Percentiles rank a stretch among this genome's conserved stretches.
These are phyloP conservation scores for Cutaneotrichosporon arboriforme DNA, from an alignment of 1,284 basidiomycete species.

Conservation along the genomic window DNA sequence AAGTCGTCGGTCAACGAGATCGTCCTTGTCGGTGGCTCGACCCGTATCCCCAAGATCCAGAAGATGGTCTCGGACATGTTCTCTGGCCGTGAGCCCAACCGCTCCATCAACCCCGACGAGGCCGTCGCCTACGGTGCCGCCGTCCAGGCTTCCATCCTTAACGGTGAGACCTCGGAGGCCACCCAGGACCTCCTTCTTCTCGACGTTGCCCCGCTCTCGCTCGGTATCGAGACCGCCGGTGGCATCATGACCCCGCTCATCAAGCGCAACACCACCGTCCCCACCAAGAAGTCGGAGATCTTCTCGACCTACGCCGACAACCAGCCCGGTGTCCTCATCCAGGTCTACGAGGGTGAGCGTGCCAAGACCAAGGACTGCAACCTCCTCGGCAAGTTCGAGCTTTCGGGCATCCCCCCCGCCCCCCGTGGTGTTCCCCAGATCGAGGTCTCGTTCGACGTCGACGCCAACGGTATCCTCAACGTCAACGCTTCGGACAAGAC, in stretches of 20 bases:
- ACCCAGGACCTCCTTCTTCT: constrained; percentile 79
- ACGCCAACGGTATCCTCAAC: constrained; percentile 96
- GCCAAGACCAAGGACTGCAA: constrained; percentile 99
- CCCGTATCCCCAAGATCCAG: constrained; percentile 97
- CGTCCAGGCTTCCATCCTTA: constrained; percentile 94
- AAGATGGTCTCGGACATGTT: constrained; percentile 97
- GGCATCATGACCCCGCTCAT: constrained; percentile 94
- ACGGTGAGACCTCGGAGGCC: constrained; percentile 61
- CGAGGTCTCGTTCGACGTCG: constrained; percentile 98
- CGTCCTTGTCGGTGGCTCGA: constrained; percentile 89
- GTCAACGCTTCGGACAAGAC: constrained; percentile 91
- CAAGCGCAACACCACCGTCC: constrained; percentile 93
- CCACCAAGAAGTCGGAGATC: constrained; percentile 95
- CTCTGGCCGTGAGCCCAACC: constrained; percentile 94
- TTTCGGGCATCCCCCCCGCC: constrained; percentile 93
- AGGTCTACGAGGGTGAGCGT: constrained; percentile 99
- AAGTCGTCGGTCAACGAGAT: constrained; percentile 65
- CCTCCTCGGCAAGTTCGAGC: constrained; percentile 97
- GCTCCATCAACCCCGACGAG: constrained; percentile 94
- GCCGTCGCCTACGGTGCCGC: constrained; percentile 95
- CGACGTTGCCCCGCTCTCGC: constrained; percentile 72
- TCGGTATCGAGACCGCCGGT: constrained; percentile 88
- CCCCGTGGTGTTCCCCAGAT: constrained; percentile 98
- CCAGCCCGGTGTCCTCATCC: constrained; percentile 97
- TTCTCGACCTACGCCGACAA: constrained; percentile 99